Evolutionary conservation across 1,284 basidiomycete species (phyloP), one percentile per base, ranked within the genome.

Genomic region (Puccinia brachypodii): DNA sequence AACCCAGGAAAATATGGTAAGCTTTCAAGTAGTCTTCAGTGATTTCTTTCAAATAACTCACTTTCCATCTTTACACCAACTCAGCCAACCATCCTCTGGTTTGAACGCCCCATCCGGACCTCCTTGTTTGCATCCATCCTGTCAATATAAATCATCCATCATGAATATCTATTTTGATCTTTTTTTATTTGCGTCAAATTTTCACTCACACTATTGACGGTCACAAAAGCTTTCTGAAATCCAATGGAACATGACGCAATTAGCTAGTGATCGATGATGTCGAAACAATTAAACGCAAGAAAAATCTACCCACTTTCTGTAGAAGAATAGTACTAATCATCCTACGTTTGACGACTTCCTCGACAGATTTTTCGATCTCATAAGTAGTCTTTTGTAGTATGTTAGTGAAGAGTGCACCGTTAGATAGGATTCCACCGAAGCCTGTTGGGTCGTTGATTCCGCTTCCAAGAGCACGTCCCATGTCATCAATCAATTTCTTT

Each of bases 171-270:
- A n/a, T n/a, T n/a, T n/a, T n/a, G n/a, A n/a, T n/a, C n/a, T n/a
- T n/a, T n/a, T n/a, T n/a, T 13, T 25, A 11, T 38, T 22, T 36
- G 3, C 33, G 22, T 31, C 38, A 47, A 47, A 36, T 4, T 56
- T 11, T 50, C 36, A 56, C 76, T 25, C 40, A 78, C 76, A 44
- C 76, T 66, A 47, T 64, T 44, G n/a, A 78, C 64, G 6, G 50
- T 56, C 6, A 78, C 76, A 78, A 78, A 78, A 28, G 76, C 76
- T 68, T 68, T 78, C 76, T 78, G 40, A 42, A 68, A 6, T 36
- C 19, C 11, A 2, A 22, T 19, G 31, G 13, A 50, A 56, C 1
- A 58, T 22, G 22, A n/a, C 28, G 62, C 14, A 14, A 25, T 66
- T 40, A 66, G 14, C 28, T 40, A n/a, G 6, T 33, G 22, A 9